Conservation (phyloP, 2,329 filamentous ascomycete species). For the Diaporthe capsici region DNA sequence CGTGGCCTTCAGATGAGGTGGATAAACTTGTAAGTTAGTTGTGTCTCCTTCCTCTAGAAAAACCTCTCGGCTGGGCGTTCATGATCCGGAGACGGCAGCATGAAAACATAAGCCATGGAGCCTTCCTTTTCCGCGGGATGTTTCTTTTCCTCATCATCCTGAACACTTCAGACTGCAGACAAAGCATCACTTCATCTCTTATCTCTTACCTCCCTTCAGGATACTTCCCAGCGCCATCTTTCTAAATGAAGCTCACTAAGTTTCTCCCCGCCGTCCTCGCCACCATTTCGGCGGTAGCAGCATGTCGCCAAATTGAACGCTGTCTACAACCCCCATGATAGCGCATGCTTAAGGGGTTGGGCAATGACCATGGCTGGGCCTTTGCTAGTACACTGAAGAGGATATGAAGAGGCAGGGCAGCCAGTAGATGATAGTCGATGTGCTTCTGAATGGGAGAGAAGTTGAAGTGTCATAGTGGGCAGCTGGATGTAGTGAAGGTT, state of each 20-base stretch:
- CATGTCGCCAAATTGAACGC: background rate
- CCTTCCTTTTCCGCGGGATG: background rate
- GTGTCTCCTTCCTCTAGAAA: background rate
- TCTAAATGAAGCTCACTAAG: background rate
- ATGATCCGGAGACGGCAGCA: background rate
- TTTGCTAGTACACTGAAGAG: background rate
- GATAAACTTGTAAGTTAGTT: background rate
- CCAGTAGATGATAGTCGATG: background rate
- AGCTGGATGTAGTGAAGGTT: too few species aligned
- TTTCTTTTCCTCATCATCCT: background rate
- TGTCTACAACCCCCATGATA: background rate
- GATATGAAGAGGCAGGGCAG: background rate
- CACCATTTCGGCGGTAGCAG: background rate
- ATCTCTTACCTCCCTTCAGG: background rate
- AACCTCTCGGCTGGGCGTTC: background rate
- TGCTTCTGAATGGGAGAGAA: background rate
- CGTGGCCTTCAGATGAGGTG: background rate
- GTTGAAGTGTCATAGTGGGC: background rate
- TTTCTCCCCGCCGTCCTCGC: background rate
- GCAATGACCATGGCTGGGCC: too few species aligned
- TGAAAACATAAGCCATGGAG: background rate
- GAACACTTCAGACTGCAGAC: background rate
- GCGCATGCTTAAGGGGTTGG: too few species aligned
- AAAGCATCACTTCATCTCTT: background rate
- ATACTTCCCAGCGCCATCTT: background rate